phyloP scores from a whole-genome alignment of 2,329 filamentous ascomycete species.

The Fusarium sp. region DNA sequence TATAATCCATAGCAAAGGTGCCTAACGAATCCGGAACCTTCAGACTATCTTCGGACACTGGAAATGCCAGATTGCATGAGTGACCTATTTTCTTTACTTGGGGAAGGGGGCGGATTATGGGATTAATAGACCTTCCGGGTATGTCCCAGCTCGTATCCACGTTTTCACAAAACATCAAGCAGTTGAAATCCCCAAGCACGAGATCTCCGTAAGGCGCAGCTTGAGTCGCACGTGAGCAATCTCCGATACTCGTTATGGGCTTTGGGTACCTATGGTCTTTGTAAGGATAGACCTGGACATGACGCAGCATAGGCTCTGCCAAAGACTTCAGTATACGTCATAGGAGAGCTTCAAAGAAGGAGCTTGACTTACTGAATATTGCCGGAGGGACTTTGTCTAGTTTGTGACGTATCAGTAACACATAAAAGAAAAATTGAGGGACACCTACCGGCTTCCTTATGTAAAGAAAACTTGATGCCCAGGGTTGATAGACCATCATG shows the following conservation, averaged over 20 bases:
- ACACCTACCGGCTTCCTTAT: neutral
- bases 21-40: neutral
- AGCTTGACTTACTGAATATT: too few species aligned
- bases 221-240: too few species aligned
- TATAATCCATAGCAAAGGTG: neutral
- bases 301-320: neutral
- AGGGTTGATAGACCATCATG: neutral
- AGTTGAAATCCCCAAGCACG: neutral
- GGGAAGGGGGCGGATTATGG: neutral
- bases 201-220: neutral
- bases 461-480: neutral
- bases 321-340: too few species aligned
- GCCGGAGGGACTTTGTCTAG: too few species aligned
- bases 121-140: neutral
- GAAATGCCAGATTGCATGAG: neutral
- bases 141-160: neutral
- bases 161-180: neutral
- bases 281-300: neutral
- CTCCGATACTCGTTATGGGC: too few species aligned
- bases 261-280: too few species aligned
- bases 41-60: neutral
- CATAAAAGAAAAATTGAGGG: too few species aligned
- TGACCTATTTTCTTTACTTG: fast-evolving
- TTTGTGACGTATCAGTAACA: too few species aligned
- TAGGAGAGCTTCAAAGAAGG: too few species aligned